Evolutionary conservation across 805 yeast genomes (phyloP).

Genomic region (Kazachstania kunashirensis): DNA sequence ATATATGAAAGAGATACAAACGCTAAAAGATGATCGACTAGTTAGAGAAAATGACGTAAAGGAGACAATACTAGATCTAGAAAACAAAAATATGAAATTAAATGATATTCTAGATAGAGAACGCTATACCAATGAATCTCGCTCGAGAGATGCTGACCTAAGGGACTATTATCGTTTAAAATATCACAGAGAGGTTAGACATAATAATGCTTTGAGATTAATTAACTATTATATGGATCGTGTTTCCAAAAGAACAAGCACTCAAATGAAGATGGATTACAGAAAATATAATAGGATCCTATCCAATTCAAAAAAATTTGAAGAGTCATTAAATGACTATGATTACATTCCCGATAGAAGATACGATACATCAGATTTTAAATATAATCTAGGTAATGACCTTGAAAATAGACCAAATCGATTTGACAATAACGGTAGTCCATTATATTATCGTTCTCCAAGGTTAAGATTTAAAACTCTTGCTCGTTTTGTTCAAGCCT

Average conservation of each 20-base stretch:
- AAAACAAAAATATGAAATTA: background rate
- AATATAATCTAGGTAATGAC: background rate
- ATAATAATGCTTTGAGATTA: constrained; percentile 25
- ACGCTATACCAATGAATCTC: constrained; percentile 3
- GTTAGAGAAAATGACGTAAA: constrained; percentile 1
- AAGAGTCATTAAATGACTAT: constrained; percentile 1
- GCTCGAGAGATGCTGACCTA: constrained; percentile 12
- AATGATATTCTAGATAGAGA: constrained; percentile 1
- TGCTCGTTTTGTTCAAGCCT: constrained; percentile 24
- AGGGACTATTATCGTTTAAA: constrained; percentile 25
- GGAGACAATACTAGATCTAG: constrained; percentile 2
- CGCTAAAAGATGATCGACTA: background rate
- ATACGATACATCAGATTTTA: background rate
- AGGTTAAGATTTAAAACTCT: constrained; percentile 21
- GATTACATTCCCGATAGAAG: background rate
- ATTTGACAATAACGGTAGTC: background rate
- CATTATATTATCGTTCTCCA: constrained; percentile 1
- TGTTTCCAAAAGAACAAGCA: constrained; percentile 24
- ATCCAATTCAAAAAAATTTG: constrained; percentile 4
- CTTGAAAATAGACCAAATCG: background rate
- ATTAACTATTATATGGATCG: constrained; percentile 27
- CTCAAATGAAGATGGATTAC: constrained; percentile 23
- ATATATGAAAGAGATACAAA: background rate
- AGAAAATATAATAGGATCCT: constrained; percentile 20
- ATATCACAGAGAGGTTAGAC: constrained; percentile 25